phyloP scores from a whole-genome alignment of 1,284 basidiomycete species.

The Microbotryum saponariae region DNA sequence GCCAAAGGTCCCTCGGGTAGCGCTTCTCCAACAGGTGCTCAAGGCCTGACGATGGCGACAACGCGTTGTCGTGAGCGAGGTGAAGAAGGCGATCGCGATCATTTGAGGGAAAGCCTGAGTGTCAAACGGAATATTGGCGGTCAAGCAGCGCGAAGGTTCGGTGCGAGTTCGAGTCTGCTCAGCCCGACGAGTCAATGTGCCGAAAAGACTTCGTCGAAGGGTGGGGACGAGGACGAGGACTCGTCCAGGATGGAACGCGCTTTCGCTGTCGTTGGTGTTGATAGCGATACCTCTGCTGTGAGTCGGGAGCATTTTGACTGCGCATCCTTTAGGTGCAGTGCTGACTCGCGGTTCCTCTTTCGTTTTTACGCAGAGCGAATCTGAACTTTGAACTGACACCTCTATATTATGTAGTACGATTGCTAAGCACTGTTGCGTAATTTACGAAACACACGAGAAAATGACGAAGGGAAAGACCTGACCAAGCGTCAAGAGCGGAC shows the following conservation, averaged over 20 bases:
- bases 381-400: no score
- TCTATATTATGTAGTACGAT: no score
- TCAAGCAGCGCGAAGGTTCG: background rate
- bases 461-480: no score
- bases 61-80: background rate
- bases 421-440: no score
- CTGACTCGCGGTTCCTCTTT: background rate
- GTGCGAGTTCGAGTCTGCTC: background rate
- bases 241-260: background rate
- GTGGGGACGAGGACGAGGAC: no score
- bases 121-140: background rate
- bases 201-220: background rate
- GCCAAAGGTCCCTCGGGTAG: background rate
- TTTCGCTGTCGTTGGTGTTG: slow-evolving; percentile 1
- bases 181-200: background rate
- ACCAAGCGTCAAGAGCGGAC: no score
- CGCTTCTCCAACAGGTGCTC: background rate
- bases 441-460: no score
- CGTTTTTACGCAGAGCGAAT: background rate
- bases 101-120: background rate
- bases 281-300: slow-evolving; percentile 1
- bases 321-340: background rate
- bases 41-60: background rate
- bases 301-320: background rate
- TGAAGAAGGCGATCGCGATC: background rate